These are phyloP conservation scores for Xerocomellus amylosporus DNA, from an alignment of 768 basidiomycete genomes.

Conservation along the genomic window DNA sequence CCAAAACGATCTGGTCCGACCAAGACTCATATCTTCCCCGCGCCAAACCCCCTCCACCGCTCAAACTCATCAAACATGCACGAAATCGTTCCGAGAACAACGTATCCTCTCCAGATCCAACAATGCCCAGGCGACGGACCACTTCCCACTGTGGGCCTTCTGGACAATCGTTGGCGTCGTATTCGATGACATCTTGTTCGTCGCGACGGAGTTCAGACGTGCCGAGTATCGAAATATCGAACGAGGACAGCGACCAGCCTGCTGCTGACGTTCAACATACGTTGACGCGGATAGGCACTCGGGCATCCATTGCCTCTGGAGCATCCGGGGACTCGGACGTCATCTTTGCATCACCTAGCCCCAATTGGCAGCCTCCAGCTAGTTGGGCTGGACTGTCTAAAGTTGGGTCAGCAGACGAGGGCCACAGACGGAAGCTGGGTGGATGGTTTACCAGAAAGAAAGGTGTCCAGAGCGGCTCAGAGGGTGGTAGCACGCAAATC, in stretches of 20 bases:
- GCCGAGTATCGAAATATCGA: background rate
- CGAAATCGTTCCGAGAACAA: conserved; percentile 4
- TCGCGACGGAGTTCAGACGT: background rate
- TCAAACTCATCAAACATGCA: conserved; percentile 8
- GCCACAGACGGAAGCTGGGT: background rate
- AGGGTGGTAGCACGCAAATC: background rate
- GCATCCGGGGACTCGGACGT: background rate
- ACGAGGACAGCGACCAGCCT: background rate
- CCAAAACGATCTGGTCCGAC: conserved; percentile 11
- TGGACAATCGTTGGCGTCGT: background rate
- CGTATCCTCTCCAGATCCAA: background rate
- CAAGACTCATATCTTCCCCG: conserved; percentile 23
- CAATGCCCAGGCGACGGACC: background rate
- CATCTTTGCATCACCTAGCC: background rate
- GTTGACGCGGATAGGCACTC: background rate
- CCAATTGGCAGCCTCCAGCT: conserved; percentile 23
- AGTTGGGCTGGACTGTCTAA: conserved; percentile 24
- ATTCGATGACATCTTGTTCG: background rate
- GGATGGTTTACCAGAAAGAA: background rate
- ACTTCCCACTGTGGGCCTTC: background rate
- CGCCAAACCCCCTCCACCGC: conserved; percentile 18
- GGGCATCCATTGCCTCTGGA: background rate
- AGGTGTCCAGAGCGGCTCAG: background rate
- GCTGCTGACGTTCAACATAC: background rate
- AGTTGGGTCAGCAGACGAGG: background rate